Conservation (phyloP, 345 rosid genomes). For the Pseudoturritis turrita region DNA sequence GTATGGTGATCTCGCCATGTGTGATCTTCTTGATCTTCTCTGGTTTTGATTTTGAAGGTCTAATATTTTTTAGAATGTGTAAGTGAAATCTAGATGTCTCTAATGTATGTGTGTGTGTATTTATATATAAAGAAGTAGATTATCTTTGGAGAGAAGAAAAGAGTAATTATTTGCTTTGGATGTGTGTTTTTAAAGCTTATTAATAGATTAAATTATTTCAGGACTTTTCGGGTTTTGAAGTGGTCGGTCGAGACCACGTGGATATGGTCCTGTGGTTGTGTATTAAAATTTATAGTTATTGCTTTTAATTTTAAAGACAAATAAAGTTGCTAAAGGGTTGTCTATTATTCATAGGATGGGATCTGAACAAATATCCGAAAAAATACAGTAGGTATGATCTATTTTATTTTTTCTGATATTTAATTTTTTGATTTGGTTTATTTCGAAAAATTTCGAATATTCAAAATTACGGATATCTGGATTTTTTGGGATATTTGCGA, state of each 20-base stretch:
- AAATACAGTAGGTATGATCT: too few species aligned
- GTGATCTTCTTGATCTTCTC: conserved; percentile 13
- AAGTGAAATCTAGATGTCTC: conserved; percentile 20
- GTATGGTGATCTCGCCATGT: conserved; percentile 36
- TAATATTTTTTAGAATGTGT: neutral
- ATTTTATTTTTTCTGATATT: too few species aligned
- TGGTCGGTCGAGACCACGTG: conserved; percentile 38
- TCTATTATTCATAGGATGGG: neutral
- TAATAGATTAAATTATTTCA: conserved; percentile 9
- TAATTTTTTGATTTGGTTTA: too few species aligned
- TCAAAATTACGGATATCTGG: too few species aligned
- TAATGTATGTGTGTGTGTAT: neutral
- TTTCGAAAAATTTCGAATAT: too few species aligned
- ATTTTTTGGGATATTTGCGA: too few species aligned
- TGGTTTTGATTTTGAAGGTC: conserved; percentile 1
- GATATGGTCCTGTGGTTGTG: conserved; percentile 22
- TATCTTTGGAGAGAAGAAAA: conserved; percentile 20
- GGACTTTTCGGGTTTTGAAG: conserved; percentile 13
- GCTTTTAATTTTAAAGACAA: conserved; percentile 18
- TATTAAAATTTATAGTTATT: conserved; percentile 10
- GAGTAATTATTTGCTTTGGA: conserved; percentile 6
- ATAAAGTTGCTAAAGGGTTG: conserved; percentile 11
- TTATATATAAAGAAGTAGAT: conserved; percentile 14
- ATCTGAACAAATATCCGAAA: too few species aligned
- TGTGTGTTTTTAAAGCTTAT: neutral